Conservation (phyloP, 129 eudicot species). For the Lactuca sativa region DNA sequence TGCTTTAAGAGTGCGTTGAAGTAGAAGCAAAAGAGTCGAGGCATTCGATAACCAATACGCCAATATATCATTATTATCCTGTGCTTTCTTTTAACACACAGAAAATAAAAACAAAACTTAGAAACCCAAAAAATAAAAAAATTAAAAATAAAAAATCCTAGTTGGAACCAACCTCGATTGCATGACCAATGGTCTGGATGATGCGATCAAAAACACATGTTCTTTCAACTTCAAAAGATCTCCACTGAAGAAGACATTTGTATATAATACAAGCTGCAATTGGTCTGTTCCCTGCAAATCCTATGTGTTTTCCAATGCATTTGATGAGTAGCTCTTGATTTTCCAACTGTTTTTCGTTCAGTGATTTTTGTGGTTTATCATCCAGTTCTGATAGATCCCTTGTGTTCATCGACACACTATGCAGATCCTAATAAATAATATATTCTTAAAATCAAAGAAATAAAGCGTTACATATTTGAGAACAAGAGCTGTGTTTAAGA, state of each 20-base stretch:
- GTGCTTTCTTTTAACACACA: conserved; percentile 54
- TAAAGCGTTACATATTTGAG: background rate
- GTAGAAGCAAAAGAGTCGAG: conserved; percentile 83
- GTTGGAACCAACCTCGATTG: conserved; percentile 89
- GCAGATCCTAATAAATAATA: conserved; percentile 60
- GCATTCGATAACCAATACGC: conserved; percentile 98
- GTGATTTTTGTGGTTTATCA: conserved; percentile 91
- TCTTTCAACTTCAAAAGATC: conserved; percentile 96
- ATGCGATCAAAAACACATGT: conserved; percentile 85
- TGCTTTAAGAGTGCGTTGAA: conserved; percentile 93
- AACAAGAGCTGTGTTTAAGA: conserved; percentile 18
- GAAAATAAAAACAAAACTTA: background rate
- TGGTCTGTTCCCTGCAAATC: conserved; percentile 78
- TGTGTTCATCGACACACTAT: conserved; percentile 61
- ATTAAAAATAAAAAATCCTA: background rate
- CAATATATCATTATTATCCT: conserved; percentile 82
- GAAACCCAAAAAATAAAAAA: background rate
- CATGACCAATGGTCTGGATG: conserved; percentile 91
- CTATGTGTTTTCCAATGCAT: conserved; percentile 74
- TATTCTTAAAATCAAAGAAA: conserved; percentile 3
- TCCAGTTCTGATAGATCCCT: conserved; percentile 66
- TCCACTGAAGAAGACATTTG: conserved; percentile 94
- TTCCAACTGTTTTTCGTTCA: conserved; percentile 91
- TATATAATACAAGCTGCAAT: conserved; percentile 89
- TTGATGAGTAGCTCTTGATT: conserved; percentile 82